Evolutionary conservation across 192 early-diverging fungal species (phyloP), one percentile per base, ranked within the genome.

Genomic region (Lobosporangium transversale): DNA sequence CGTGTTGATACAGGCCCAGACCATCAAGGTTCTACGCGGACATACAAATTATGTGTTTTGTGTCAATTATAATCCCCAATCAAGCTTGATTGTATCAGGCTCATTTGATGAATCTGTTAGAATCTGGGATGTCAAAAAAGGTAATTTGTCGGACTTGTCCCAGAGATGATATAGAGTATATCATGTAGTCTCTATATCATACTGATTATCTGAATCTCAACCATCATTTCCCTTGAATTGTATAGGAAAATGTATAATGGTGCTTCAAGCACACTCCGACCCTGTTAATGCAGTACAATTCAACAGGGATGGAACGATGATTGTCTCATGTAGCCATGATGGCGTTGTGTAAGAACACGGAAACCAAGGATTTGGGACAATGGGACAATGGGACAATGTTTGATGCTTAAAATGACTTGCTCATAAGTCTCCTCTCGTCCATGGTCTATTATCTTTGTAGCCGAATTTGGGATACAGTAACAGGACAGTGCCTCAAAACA

Each of bases 21-120:
- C 93, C 7, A 83, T 92, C 6, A 90, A 91, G 62, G 82, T 92
- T 1, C 79, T 99, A 50, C 88, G 86, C 35, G 98, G 98, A 5
- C 98, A 99, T 76, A 92, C 94, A 5, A 92, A 97, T 81, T 97
- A 93, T 67, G 98, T 99, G 24, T 99, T 97, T 78, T 97, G 95
- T 71, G 95, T 98, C 21, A 95, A 96, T 81, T 99, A 94, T 69
- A 98, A 95, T 70, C 95, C 98, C 1, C 90, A 92, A 51, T 92
- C 92, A 11, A 97, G 93, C 55, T 78, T 98, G 58, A 93, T 99
- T 67, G 97, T 95, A 0, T 97, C 95, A 3, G 98, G 98, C 54
- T 97, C 95, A 17, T 98, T 97, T 83, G 98, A 99, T 73, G 95
- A 98, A 78, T 94, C 88, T 15, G 93, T 99, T 49, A 87, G 93